phyloP scores from a whole-genome alignment of 2,329 filamentous ascomycete genomes.

The Pyrenochaeta sp. region DNA sequence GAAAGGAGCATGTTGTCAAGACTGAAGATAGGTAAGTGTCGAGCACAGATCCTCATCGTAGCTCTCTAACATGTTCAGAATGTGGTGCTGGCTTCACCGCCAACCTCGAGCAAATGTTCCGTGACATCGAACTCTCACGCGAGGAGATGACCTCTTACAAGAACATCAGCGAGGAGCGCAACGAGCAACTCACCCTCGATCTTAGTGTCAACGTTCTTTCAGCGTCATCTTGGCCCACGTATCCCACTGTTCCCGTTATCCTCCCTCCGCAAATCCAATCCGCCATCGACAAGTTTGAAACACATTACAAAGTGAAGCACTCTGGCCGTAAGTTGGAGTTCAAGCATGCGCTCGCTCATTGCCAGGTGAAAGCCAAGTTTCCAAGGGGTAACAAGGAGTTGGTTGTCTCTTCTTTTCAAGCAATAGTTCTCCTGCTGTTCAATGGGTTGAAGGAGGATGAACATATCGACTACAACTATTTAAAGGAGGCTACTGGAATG shows the following conservation, averaged over 20 bases:
- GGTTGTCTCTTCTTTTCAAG: slow-evolving; percentile 90
- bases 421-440: slow-evolving; percentile 88
- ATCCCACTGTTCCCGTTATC: slow-evolving; percentile 77
- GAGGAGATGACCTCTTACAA: slow-evolving; percentile 95
- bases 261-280: slow-evolving; percentile 78
- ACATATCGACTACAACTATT: slow-evolving; percentile 76
- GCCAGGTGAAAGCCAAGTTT: slow-evolving; percentile 83
- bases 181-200: slow-evolving; percentile 69
- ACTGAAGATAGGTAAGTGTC: slow-evolving; percentile 71
- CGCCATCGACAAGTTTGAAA: slow-evolving; percentile 83
- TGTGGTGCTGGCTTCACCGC: slow-evolving; percentile 95
- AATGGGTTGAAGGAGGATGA: slow-evolving; percentile 73
- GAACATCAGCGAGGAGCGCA: slow-evolving; percentile 68
- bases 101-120: slow-evolving; percentile 99
- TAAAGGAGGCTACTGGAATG: slow-evolving; percentile 77
- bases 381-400: slow-evolving; percentile 84
- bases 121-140: slow-evolving; percentile 90
- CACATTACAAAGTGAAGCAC: slow-evolving; percentile 89
- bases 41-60: neutral
- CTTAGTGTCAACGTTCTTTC: slow-evolving; percentile 91
- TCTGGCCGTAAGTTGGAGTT: slow-evolving; percentile 85
- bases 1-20: slow-evolving; percentile 95
- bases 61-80: slow-evolving; percentile 59
- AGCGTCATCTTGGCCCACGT: slow-evolving; percentile 90
- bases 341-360: slow-evolving; percentile 94